A percentile compares a stretch with the other conserved stretches of the same genome.
Conservation (phyloP, 106 monocot species). For the Posidonia australis region DNA sequence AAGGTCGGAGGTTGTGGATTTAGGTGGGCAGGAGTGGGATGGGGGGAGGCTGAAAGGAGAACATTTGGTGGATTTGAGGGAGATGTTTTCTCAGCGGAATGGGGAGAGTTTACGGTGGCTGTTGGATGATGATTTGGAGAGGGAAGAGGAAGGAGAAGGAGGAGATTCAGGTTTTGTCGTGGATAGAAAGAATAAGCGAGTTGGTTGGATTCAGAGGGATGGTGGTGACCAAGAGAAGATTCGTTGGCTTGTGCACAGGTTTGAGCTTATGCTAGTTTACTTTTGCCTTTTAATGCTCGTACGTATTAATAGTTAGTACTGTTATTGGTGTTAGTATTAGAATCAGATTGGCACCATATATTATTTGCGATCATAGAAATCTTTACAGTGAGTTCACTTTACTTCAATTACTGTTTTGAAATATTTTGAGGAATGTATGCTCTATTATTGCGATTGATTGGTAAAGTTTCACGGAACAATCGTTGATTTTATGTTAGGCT, state of each 20-base stretch:
- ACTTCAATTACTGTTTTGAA: no score
- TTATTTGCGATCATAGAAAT: no score
- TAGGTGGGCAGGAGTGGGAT: conserved; percentile 6
- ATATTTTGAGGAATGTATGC: no score
- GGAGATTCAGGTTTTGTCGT: background rate
- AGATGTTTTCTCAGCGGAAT: conserved; percentile 55
- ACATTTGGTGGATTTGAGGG: conserved; percentile 56
- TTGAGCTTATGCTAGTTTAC: background rate
- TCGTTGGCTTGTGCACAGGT: conserved; percentile 55
- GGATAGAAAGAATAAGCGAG: background rate
- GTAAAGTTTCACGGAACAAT: no score
- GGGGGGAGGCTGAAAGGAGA: conserved; percentile 36
- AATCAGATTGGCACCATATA: no score
- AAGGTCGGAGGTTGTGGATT: conserved; percentile 7
- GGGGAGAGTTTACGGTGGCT: conserved; percentile 51
- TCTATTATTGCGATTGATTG: no score
- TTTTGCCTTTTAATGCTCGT: background rate
- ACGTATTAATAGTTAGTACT: no score
- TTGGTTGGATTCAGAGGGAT: conserved; percentile 2
- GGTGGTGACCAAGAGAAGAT: conserved; percentile 57
- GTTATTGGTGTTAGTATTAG: no score
- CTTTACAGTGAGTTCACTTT: no score
- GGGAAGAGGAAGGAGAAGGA: background rate
- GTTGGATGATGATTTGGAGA: conserved; percentile 55
- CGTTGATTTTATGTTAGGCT: no score